Percentiles rank a stretch among this genome's conserved stretches.
These are phyloP conservation scores for Eucalyptus pauciflora DNA, from an alignment of 345 rosid species.

Conservation along the genomic window DNA sequence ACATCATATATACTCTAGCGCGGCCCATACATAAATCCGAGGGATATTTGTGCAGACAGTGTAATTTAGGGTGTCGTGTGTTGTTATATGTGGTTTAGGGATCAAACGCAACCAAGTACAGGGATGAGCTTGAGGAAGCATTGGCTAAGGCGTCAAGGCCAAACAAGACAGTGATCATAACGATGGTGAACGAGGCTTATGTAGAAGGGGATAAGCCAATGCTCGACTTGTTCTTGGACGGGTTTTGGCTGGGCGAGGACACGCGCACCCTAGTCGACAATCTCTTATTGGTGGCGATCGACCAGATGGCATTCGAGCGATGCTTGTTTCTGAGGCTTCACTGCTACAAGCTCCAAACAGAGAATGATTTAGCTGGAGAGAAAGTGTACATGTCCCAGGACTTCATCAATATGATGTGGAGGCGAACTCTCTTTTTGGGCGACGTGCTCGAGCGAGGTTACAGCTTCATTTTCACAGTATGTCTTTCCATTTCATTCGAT, in stretches of 20 bases:
- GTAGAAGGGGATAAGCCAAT: conserved; percentile 31
- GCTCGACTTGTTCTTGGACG: conserved; percentile 55
- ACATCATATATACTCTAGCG: neutral
- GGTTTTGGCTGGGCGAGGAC: conserved; percentile 62
- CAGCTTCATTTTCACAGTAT: conserved; percentile 58
- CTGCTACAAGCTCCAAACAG: conserved; percentile 49
- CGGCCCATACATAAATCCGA: neutral
- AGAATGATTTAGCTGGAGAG: conserved; percentile 33
- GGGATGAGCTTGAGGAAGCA: neutral
- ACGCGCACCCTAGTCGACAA: conserved; percentile 30
- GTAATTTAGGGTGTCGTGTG: neutral
- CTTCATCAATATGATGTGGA: conserved; percentile 85
- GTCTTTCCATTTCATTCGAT: neutral
- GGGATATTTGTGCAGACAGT: neutral
- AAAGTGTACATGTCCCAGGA: conserved; percentile 55
- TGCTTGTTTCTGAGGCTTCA: conserved; percentile 55
- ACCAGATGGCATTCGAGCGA: conserved; percentile 48
- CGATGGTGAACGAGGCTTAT: conserved; percentile 41
- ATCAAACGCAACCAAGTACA: neutral
- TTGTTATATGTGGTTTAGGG: neutral
- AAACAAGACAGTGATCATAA: conserved; percentile 19
- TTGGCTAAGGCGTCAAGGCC: neutral
- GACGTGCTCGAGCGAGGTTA: conserved; percentile 63
- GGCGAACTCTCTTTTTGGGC: conserved; percentile 43
- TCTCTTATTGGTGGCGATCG: conserved; percentile 42